Evolutionary conservation across 495 filamentous ascomycete species (phyloP), one percentile per base, ranked within the genome.

Genomic region (Sabuloglossum arenarium): DNA sequence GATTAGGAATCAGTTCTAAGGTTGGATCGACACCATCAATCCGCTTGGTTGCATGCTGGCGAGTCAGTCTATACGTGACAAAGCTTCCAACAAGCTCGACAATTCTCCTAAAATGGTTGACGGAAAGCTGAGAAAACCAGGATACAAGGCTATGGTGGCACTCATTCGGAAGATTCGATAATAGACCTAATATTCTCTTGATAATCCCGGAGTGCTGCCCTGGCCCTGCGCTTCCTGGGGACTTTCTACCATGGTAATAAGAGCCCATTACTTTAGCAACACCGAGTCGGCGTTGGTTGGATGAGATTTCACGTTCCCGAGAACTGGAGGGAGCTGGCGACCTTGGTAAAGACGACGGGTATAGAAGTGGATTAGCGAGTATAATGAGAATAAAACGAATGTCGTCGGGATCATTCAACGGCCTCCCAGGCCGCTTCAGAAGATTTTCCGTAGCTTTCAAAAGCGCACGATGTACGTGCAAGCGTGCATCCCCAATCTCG

Each of bases 81-180:
- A 95, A 96, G 32, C 81, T 77, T 16, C 81, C 76, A 2, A 86
- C 69, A 42, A 95, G 67, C 53, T 93, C 85, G 46, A 93, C 87
- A 24, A 79, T 67, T 55, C 73, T 78, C 56, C 84, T 73, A 58
- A 94, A 86, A 19, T 80, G 78, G 25, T 69, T 61, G 32, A 81
- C 75, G 3, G 86, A 76, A 58, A 82, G 82, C 49, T 82, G 76
- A 34, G 85, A 79, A 59, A 94, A 80, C 88, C 87, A 95, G 16
- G 76, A 77, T n/a, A 90, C 75, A n/a, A 95, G 67, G 59, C 85
- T 79, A 55, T 82, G 82, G 63, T 94, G 88, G 61, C 84, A 88
- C 43, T 82, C 76, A 62, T 76, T 79, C 0, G 86, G 74, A 14
- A 84, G 66, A 66, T 93, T 86, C 2, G 86, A 81, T 45, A 94